Percentiles rank a stretch among this genome's conserved stretches.
Evolutionary conservation across 768 basidiomycete genomes (phyloP).

Genomic region (Psilocybe cubensis): DNA sequence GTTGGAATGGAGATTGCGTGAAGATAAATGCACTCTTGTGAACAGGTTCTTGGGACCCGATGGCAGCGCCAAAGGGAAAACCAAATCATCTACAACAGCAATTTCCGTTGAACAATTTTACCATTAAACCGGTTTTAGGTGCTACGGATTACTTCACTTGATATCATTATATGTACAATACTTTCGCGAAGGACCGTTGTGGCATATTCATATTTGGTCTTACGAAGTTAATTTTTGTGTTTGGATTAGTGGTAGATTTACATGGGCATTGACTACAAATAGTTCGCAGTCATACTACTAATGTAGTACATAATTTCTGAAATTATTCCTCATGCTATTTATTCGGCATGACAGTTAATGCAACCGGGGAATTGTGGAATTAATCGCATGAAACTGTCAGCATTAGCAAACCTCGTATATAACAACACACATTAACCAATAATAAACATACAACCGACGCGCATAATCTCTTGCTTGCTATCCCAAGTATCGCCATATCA

Average conservation of each 20-base stretch:
- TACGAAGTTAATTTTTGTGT: too few relatives aligned
- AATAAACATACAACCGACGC: slow-evolving; percentile 10
- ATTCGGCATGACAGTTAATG: too few relatives aligned
- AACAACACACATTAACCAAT: slow-evolving; percentile 12
- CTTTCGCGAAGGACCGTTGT: neutral
- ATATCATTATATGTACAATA: neutral
- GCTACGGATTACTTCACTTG: neutral
- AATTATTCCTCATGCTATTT: too few relatives aligned
- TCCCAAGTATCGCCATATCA: slow-evolving; percentile 92
- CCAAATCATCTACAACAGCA: neutral
- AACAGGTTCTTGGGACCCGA: slow-evolving; percentile 5
- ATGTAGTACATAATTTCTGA: too few relatives aligned
- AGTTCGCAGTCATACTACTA: too few relatives aligned
- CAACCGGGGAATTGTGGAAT: neutral
- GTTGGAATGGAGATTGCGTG: slow-evolving; percentile 58
- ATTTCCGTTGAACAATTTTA: slow-evolving; percentile 1
- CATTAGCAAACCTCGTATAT: slow-evolving; percentile 21
- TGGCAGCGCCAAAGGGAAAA: slow-evolving; percentile 6
- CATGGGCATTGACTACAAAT: too few relatives aligned
- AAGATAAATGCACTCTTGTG: slow-evolving; percentile 35
- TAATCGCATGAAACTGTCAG: slow-evolving; percentile 1
- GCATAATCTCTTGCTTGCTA: slow-evolving; percentile 23
- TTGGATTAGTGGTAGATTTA: too few relatives aligned
- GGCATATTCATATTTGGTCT: neutral
- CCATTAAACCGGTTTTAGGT: neutral